These are phyloP conservation scores for Solanum hybrid DNA, from an alignment of 305 asterid species.

Conservation along the genomic window DNA sequence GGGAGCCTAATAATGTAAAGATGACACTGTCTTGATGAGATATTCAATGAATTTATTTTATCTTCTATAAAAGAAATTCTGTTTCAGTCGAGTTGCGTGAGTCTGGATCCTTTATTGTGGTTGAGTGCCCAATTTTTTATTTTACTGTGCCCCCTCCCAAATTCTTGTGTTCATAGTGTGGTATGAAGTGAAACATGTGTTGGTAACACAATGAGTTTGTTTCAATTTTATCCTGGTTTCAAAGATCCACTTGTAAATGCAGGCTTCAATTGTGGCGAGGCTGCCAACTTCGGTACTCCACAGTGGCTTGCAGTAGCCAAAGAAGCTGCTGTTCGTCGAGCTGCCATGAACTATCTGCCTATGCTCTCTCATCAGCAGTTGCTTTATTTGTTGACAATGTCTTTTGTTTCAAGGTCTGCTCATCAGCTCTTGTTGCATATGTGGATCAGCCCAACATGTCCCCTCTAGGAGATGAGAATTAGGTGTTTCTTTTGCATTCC, in stretches of 20 bases:
- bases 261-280: slow-evolving; percentile 99
- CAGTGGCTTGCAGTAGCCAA: slow-evolving; percentile 92
- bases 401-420: slow-evolving; percentile 79
- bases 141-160: neutral
- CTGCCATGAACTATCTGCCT: slow-evolving; percentile 96
- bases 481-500: neutral
- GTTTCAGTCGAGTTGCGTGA: neutral
- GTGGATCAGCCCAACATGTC: neutral
- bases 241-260: slow-evolving; percentile 2
- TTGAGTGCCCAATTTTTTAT: neutral
- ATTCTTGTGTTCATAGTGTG: neutral
- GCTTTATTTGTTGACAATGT: slow-evolving; percentile 85
- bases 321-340: slow-evolving; percentile 96
- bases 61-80: neutral
- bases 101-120: neutral
- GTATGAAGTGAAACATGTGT: neutral
- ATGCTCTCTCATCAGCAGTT: slow-evolving; percentile 99
- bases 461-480: slow-evolving; percentile 1
- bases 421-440: slow-evolving; percentile 11
- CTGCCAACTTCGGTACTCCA: slow-evolving; percentile 95
- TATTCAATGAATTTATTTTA: neutral
- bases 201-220: neutral
- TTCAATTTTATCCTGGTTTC: neutral
- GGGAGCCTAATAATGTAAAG: neutral
- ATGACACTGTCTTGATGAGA: neutral